A percentile compares a stretch with the other conserved stretches of the same genome.
Evolutionary conservation across 2,329 filamentous ascomycete genomes (phyloP).

Genomic region (Karstenula rhodostoma): DNA sequence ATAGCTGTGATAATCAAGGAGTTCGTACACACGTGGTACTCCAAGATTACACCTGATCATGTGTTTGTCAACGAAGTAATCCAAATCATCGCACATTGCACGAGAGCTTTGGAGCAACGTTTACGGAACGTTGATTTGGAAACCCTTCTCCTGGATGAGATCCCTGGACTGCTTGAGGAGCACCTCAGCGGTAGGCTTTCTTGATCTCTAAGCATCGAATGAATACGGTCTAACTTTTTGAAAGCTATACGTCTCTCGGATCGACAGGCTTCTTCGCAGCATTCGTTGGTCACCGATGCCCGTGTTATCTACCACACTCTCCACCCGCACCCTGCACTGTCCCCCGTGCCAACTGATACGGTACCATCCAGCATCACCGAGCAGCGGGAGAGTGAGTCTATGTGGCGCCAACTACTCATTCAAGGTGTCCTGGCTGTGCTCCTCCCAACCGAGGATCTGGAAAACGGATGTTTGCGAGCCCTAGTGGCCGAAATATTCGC

Average conservation of each 20-base stretch:
- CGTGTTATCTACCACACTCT: constrained; percentile 83
- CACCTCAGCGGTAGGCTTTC: constrained; percentile 76
- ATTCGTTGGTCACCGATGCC: constrained; percentile 68
- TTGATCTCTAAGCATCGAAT: constrained; percentile 27
- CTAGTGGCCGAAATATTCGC: constrained; percentile 88
- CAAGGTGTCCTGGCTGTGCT: constrained; percentile 82
- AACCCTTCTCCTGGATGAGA: constrained; percentile 83
- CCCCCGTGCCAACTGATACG: constrained; percentile 72
- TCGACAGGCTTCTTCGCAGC: constrained; percentile 64
- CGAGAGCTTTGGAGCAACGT: constrained; percentile 84
- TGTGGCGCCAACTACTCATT: constrained; percentile 88
- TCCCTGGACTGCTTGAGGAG: constrained; percentile 80
- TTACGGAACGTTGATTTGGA: constrained; percentile 84
- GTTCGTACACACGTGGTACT: constrained; percentile 93
- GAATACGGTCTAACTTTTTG: constrained; percentile 35
- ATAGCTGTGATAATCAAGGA: constrained; percentile 89
- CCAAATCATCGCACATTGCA: constrained; percentile 91
- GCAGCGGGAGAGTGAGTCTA: constrained; percentile 79
- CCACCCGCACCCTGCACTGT: constrained; percentile 80
- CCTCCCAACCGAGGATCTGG: constrained; percentile 89
- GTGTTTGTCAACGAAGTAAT: constrained; percentile 87
- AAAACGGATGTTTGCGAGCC: constrained; percentile 83
- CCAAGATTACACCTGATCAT: constrained; percentile 88
- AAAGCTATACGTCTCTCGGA: constrained; percentile 75
- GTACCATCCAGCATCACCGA: constrained; percentile 61